Percentiles rank a stretch among this genome's conserved stretches.
These are phyloP conservation scores for Bremia lactucae DNA, from an alignment of 352 stramenopile genomes.

Conservation along the genomic window DNA sequence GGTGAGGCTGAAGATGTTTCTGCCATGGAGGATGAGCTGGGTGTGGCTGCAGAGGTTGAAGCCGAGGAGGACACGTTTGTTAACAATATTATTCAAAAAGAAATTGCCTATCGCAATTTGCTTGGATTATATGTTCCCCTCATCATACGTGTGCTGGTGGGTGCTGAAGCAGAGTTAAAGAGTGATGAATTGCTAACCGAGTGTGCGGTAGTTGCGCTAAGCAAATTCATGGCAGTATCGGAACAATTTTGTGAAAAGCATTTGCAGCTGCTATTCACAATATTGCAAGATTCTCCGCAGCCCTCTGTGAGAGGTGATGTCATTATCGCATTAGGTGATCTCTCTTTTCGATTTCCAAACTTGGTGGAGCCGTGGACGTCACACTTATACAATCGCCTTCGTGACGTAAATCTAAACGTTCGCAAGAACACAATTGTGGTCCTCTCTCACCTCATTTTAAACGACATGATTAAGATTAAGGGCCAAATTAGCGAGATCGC, in stretches of 20 bases:
- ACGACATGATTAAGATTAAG: conserved; percentile 99
- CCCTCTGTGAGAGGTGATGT: conserved; percentile 89
- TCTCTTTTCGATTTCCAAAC: conserved; percentile 97
- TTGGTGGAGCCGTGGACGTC: conserved; percentile 96
- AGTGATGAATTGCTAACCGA: conserved; percentile 80
- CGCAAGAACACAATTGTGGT: conserved; percentile 95
- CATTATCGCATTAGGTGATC: conserved; percentile 93
- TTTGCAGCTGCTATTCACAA: conserved; percentile 91
- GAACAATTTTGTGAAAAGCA: conserved; percentile 92
- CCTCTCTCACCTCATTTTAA: conserved; percentile 97
- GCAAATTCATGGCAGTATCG: conserved; percentile 97
- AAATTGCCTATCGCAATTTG: conserved; percentile 88
- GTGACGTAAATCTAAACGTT: conserved; percentile 85
- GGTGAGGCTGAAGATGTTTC: conserved; percentile 56
- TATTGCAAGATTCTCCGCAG: conserved; percentile 64
- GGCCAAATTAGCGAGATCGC: conserved; percentile 92
- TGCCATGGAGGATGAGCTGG: conserved; percentile 89
- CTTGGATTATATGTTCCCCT: conserved; percentile 88
- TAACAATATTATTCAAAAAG: conserved; percentile 86
- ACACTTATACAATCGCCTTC: conserved; percentile 90
- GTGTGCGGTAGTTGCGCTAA: conserved; percentile 90
- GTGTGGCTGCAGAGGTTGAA: conserved; percentile 84
- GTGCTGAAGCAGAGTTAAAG: conserved; percentile 44
- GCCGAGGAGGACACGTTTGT: conserved; percentile 87
- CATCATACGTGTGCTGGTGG: conserved; percentile 79